Evolutionary conservation across 176 grass and related monocot genomes (phyloP).

Genomic region (Chrysopogon serrulatus): DNA sequence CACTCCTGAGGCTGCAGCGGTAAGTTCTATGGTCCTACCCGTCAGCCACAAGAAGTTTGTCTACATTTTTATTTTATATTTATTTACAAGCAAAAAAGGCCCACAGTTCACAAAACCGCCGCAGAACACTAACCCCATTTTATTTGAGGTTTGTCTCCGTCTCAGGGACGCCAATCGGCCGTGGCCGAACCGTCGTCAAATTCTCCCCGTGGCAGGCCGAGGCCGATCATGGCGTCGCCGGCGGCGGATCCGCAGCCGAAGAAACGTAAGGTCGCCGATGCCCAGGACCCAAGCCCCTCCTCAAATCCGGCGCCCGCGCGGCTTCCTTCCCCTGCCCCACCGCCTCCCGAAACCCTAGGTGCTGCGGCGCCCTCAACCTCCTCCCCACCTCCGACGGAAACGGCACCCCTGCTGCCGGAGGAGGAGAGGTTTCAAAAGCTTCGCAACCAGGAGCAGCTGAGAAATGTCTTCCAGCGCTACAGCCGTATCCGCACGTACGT

Average conservation of each 20-base stretch:
- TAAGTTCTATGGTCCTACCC: not conserved
- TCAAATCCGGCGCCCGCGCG: constrained; percentile 13
- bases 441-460: constrained; percentile 63
- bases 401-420: constrained; percentile 34
- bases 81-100: not conserved
- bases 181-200: not conserved
- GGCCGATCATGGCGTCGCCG: constrained; percentile 49
- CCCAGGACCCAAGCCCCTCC: constrained; percentile 15
- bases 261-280: constrained; percentile 68
- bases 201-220: not conserved
- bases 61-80: not conserved
- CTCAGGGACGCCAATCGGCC: not conserved
- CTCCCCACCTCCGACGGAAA: constrained; percentile 18
- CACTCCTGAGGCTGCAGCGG: not conserved
- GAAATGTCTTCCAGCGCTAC: constrained; percentile 55
- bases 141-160: not conserved
- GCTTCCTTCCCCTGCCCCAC: constrained; percentile 27
- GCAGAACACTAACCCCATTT: not conserved
- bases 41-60: not conserved
- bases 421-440: constrained; percentile 61
- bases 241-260: constrained; percentile 77
- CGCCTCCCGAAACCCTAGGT: constrained; percentile 31
- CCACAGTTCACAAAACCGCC: not conserved
- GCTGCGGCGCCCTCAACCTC: constrained; percentile 16
- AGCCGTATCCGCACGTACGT: constrained; percentile 59